Conservation (phyloP, 306 rosid genomes). For the Fragaria vesca region DNA sequence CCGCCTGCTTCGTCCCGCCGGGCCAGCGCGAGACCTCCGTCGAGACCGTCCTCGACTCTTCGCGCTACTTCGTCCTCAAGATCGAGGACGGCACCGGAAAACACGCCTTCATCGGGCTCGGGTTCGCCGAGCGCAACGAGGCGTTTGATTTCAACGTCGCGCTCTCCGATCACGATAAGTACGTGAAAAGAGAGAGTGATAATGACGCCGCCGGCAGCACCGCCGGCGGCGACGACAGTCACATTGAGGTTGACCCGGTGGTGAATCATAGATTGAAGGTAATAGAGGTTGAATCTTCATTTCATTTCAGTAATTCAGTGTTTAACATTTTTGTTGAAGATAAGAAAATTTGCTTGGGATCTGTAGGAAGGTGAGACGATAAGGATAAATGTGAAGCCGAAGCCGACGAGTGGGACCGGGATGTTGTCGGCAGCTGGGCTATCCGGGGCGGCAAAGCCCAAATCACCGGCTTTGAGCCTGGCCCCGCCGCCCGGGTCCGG, state of each 20-base stretch:
- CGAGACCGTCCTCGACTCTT: slow-evolving; percentile 92
- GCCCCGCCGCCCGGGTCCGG: slow-evolving; percentile 90
- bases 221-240: slow-evolving; percentile 48
- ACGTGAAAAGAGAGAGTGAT: slow-evolving; percentile 74
- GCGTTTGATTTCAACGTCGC: slow-evolving; percentile 99
- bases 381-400: slow-evolving; percentile 88
- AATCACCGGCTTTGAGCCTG: slow-evolving; percentile 46
- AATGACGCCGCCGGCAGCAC: slow-evolving; percentile 46
- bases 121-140: slow-evolving; percentile 88
- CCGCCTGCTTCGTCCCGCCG: slow-evolving; percentile 84
- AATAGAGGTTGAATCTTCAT: neutral
- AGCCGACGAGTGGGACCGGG: slow-evolving; percentile 78
- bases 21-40: slow-evolving; percentile 88
- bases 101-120: slow-evolving; percentile 92
- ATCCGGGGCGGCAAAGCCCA: slow-evolving; percentile 64
- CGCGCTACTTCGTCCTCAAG: slow-evolving; percentile 92
- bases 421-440: slow-evolving; percentile 96
- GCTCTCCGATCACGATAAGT: slow-evolving; percentile 93
- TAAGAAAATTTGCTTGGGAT: slow-evolving; percentile 12
- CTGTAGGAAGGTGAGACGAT: slow-evolving; percentile 95
- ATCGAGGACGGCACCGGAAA: slow-evolving; percentile 95
- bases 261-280: slow-evolving; percentile 96
- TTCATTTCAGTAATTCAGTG: neutral
- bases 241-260: slow-evolving; percentile 89
- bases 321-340: neutral